A percentile compares a stretch with the other conserved stretches of the same genome.
Conservation (phyloP, 1,284 basidiomycete genomes). For the Sphagnurus paluster region DNA sequence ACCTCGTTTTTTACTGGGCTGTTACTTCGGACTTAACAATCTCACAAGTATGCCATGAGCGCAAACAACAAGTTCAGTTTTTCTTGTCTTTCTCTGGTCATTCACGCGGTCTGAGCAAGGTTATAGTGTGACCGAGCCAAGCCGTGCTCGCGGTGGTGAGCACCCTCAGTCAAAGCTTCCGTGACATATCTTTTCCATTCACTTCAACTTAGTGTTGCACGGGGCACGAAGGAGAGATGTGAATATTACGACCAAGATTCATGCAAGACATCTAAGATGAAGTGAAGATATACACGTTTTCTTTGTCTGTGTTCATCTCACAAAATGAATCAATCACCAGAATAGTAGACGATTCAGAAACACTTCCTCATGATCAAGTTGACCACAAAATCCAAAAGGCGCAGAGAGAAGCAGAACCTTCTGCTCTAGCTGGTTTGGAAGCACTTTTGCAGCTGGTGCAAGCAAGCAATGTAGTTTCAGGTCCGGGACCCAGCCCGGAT, state of each 20-base stretch:
- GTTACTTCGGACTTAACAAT: slow-evolving; percentile 4
- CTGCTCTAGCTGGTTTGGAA: slow-evolving; percentile 15
- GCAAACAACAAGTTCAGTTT: slow-evolving; percentile 19
- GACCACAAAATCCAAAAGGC: slow-evolving; percentile 1
- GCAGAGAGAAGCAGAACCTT: slow-evolving; percentile 10
- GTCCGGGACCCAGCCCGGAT: background rate
- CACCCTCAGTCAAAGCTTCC: background rate
- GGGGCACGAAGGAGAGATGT: slow-evolving; percentile 14
- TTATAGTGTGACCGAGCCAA: slow-evolving; percentile 19
- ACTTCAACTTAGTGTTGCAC: slow-evolving; percentile 7
- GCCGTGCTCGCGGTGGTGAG: slow-evolving; percentile 19
- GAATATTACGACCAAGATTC: slow-evolving; percentile 10
- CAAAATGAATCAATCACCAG: background rate
- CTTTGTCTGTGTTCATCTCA: background rate
- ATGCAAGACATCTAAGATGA: slow-evolving; percentile 4
- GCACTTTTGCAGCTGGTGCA: slow-evolving; percentile 16
- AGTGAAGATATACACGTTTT: background rate
- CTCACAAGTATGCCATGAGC: slow-evolving; percentile 21
- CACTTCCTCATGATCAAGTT: background rate
- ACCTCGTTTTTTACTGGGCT: background rate
- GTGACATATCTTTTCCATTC: background rate
- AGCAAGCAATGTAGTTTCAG: slow-evolving; percentile 9
- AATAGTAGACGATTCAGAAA: background rate
- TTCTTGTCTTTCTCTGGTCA: background rate
- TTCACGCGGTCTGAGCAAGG: background rate